These are phyloP conservation scores for Backusella psychrophila DNA, from an alignment of 192 early-diverging fungal genomes.

Conservation along the genomic window DNA sequence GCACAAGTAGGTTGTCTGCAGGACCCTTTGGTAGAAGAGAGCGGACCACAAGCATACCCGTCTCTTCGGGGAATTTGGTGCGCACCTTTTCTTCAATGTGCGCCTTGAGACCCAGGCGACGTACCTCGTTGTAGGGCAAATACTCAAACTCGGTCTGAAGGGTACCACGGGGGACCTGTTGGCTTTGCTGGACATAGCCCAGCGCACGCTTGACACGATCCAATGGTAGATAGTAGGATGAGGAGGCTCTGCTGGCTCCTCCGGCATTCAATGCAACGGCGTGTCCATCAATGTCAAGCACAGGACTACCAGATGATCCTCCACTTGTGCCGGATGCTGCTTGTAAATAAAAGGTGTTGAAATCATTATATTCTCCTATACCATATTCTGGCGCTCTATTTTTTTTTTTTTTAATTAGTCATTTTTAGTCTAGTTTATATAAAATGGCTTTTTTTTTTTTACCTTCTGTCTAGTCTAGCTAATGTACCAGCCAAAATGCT, in stretches of 20 bases:
- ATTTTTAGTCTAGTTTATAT: constrained; percentile 1
- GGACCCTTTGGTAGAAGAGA: constrained; percentile 70
- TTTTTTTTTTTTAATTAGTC: constrained; percentile 1
- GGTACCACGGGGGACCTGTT: constrained; percentile 66
- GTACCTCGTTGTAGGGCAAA: constrained; percentile 67
- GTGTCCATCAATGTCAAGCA: constrained; percentile 72
- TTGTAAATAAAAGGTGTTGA: constrained; percentile 83
- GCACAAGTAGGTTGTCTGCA: constrained; percentile 54
- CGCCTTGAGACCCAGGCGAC: constrained; percentile 68
- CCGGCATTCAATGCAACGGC: constrained; percentile 76
- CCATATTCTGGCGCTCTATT: constrained; percentile 67
- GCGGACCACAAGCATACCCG: constrained; percentile 67
- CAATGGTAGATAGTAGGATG: constrained; percentile 74
- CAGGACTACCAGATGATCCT: constrained; percentile 76
- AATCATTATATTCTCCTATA: constrained; percentile 68
- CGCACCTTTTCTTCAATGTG: constrained; percentile 66
- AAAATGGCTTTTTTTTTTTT: background rate
- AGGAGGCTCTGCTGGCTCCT: constrained; percentile 63
- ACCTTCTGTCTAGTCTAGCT: constrained; percentile 67
- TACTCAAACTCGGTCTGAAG: constrained; percentile 74
- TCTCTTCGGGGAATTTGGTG: constrained; percentile 56
- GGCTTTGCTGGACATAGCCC: constrained; percentile 49
- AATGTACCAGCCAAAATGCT: constrained; percentile 73
- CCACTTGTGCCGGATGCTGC: constrained; percentile 72
- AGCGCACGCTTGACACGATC: constrained; percentile 71